phyloP scores from a whole-genome alignment of 768 basidiomycete genomes.

The Zangia roseola region DNA sequence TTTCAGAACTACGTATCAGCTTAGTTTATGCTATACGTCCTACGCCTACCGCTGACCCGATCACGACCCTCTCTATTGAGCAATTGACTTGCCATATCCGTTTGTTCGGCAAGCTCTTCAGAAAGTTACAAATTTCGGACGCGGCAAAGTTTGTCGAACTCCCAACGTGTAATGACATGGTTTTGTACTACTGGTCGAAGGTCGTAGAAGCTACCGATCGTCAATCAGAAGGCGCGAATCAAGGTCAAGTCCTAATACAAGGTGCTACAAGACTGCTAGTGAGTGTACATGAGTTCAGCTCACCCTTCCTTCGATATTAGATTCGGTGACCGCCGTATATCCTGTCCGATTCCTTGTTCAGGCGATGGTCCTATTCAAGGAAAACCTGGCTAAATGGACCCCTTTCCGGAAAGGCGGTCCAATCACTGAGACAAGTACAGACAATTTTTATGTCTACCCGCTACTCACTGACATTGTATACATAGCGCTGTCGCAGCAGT shows the following conservation, averaged over 20 bases:
- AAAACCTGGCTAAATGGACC: constrained; percentile 77
- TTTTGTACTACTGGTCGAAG: constrained; percentile 81
- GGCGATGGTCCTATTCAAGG: constrained; percentile 84
- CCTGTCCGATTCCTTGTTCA: constrained; percentile 82
- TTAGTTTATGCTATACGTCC: constrained; percentile 46
- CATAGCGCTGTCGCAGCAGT: constrained; percentile 61
- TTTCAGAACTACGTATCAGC: constrained; percentile 57
- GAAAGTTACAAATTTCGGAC: constrained; percentile 66
- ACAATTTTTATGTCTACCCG: neutral
- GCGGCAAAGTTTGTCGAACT: constrained; percentile 58
- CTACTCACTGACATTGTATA: constrained; percentile 12
- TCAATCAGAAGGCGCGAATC: constrained; percentile 40
- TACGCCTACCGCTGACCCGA: constrained; percentile 33
- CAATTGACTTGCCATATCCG: constrained; percentile 67
- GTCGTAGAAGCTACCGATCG: constrained; percentile 65
- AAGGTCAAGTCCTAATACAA: constrained; percentile 34
- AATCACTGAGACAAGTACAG: constrained; percentile 57
- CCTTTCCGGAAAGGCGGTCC: constrained; percentile 59
- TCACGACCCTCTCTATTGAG: constrained; percentile 47
- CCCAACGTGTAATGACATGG: constrained; percentile 61
- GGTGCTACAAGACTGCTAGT: constrained; percentile 40
- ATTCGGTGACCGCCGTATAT: constrained; percentile 61
- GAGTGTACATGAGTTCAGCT: neutral
- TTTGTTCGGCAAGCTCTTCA: constrained; percentile 78
- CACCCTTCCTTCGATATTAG: constrained; percentile 34